Base-by-base conservation (phyloP, 2,329 filamentous ascomycete genomes). In the Aurifilum marmelostoma region DNA sequence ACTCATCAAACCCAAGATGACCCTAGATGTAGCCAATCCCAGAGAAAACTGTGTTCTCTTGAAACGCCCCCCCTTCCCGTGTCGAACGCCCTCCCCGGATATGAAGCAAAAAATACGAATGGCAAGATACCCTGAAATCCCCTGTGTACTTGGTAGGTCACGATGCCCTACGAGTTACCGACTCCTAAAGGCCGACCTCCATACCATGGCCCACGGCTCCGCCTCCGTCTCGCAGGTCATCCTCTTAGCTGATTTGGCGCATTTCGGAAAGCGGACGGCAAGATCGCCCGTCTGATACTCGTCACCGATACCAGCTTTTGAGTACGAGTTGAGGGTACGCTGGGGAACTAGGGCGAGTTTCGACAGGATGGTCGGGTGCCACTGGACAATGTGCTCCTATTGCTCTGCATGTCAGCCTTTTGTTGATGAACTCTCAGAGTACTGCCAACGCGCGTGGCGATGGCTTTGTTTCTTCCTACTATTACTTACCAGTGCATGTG, bases 301-400 rank as follows among this genome's bases (percentile, higher is more conserved):
- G 21, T 87, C 87, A 65, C 90, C 90, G 69, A 84, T 79, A 29
- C 81, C 80, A 56, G 78, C 77, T 65, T 81, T 80, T 71, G 85
- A 89, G 79, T 97, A 98, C 0, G 92, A 87, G 76, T 97, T 97
- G 77, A 99, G 82, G 43, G 86, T 84, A 65, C 91, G 88, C 80
- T 99, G 96, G 2, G 95, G 94, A n/a, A 99, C 85, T 29, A 99
- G 84, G 1, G 92, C 94, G 71, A 98, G 83, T 77, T 94, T 96
- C 50, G 95, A 93, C 14, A 99, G 87, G 59, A 99, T 91, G 0
- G 96, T 99, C 37, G 95, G 94, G 77, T 99, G 96, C 97, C 96
- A 99, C 83, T 97, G 95, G 43, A 93, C 89, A 73, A 95, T 91
- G 77, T 96, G 92, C 80, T 95, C 92, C 92, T 94, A 34, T 34